Base-by-base conservation (phyloP, 2,329 filamentous ascomycete genomes). In the Penicillium sp. region DNA sequence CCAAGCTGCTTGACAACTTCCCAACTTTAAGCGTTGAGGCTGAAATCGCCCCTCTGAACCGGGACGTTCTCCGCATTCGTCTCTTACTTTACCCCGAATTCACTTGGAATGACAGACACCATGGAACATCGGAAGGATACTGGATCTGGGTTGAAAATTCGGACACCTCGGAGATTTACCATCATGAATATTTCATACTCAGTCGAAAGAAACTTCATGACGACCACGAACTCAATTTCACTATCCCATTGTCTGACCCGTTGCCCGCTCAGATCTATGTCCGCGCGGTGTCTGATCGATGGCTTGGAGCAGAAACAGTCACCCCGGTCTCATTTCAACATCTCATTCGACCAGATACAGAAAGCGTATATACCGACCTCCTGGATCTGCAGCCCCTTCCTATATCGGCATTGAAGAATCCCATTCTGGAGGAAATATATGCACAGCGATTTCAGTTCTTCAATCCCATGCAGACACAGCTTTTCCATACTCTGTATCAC, bases 111-210 rank as follows among this genome's bases (percentile, higher is more conserved):
- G 93, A 97, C 63, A 86, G 89, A 47, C 84, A 96, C 58, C 92
- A 99, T 68, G 95, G 95, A 18, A 91, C 87, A 2, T 97, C 93
- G 0, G 94, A 99, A 68, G 93, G 93, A 3, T 99, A 95, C 75
- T 99, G 95, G 83, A 88, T 99, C 57, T 99, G 94, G 95, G 93
- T 99, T 3, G 94, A 99, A 72, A 96, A 97, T 69, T 97, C 93
- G 0, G 94, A 97, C 65, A 97, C 92, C 0, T 92, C 91, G 0
- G 92, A 97, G 72, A 97, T 99, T 42, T 97, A 96, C 66, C 94
- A 99, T 66, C 90, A 97, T 62, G 94, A 99, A 70, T 97, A 88
- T 73, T 97, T 99, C 74, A 94, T 99, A 56, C 81, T 99, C 5
- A 95, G 86, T 60, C 83, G 91, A 61, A 90, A 85, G 72, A 97